A percentile compares a stretch with the other conserved stretches of the same genome.
Conservation (phyloP, 768 basidiomycete genomes). For the Xanthoconium purpureum region DNA sequence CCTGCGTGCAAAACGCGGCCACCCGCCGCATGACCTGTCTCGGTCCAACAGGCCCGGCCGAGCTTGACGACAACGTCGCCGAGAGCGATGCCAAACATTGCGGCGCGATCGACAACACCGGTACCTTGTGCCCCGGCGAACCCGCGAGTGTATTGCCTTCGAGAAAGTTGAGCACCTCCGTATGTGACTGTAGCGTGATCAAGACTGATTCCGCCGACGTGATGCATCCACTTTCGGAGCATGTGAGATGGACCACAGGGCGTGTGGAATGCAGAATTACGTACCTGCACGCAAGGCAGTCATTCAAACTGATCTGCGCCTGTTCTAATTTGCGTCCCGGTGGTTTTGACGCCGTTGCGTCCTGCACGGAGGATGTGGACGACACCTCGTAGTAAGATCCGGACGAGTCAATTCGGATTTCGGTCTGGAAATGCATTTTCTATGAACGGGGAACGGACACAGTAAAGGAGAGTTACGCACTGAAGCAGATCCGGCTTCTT, state of each 20-base stretch:
- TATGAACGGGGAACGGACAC: not conserved
- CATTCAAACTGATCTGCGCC: constrained; percentile 94
- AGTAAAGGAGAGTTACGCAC: constrained; percentile 29
- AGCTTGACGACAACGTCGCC: constrained; percentile 51
- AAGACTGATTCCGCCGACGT: constrained; percentile 97
- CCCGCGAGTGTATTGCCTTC: constrained; percentile 46
- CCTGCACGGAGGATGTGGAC: constrained; percentile 24
- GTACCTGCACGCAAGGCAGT: constrained; percentile 97
- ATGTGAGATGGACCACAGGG: constrained; percentile 9
- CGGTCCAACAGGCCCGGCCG: constrained; percentile 44
- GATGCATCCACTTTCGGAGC: constrained; percentile 80
- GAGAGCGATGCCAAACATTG: constrained; percentile 83
- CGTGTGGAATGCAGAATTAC: constrained; percentile 23
- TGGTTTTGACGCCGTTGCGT: constrained; percentile 21
- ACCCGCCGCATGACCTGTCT: constrained; percentile 67
- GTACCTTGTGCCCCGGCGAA: constrained; percentile 45
- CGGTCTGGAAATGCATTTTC: constrained; percentile 54
- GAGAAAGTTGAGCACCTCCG: constrained; percentile 84
- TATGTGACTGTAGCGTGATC: constrained; percentile 93
- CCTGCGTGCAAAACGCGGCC: constrained; percentile 61
- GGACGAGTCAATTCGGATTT: constrained; percentile 82
- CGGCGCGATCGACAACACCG: constrained; percentile 85
- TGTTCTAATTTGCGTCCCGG: constrained; percentile 70
- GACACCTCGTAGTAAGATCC: constrained; percentile 88
- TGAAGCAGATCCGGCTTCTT: constrained; percentile 41